Percentiles rank a stretch among this genome's conserved stretches.
Conservation (phyloP, 257 asterid genomes). For the Paraleonurus japonicus region DNA sequence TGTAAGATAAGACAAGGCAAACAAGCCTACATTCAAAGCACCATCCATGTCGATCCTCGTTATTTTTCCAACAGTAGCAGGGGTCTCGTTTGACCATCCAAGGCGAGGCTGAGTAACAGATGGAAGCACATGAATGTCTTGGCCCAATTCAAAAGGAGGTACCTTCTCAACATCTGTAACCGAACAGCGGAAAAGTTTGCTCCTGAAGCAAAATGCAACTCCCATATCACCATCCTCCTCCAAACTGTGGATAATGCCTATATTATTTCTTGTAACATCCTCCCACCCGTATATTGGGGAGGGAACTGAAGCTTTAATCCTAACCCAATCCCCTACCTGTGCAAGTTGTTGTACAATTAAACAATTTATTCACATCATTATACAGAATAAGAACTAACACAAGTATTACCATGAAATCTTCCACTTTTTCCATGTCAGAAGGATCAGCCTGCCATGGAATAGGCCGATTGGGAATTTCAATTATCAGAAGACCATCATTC, state of each 20-base stretch:
- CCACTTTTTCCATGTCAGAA: constrained; percentile 97
- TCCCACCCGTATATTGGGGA: constrained; percentile 99
- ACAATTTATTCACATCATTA: constrained; percentile 13
- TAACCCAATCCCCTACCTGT: constrained; percentile 96
- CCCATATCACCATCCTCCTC: constrained; percentile 99
- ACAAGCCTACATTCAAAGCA: constrained; percentile 75
- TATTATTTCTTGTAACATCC: constrained; percentile 75
- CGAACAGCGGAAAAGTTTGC: constrained; percentile 88
- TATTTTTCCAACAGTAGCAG: constrained; percentile 87
- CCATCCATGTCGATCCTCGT: constrained; percentile 94
- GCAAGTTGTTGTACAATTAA: constrained; percentile 16
- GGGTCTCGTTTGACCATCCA: constrained; percentile 96
- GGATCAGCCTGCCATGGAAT: constrained; percentile 99
- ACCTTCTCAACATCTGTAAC: constrained; percentile 93
- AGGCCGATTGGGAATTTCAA: constrained; percentile 84
- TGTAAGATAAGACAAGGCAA: constrained; percentile 19
- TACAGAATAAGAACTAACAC: constrained; percentile 13
- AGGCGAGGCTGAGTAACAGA: constrained; percentile 89
- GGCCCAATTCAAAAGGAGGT: constrained; percentile 84
- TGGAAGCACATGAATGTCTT: constrained; percentile 74
- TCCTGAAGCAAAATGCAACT: constrained; percentile 91
- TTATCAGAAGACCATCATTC: constrained; percentile 89
- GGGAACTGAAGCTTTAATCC: constrained; percentile 87
- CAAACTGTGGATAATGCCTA: constrained; percentile 92
- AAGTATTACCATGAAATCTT: constrained; percentile 77